Percentiles rank a stretch among this genome's conserved stretches.
Conservation (phyloP, 768 basidiomycete species). For the Infundibulicybe gibba region DNA sequence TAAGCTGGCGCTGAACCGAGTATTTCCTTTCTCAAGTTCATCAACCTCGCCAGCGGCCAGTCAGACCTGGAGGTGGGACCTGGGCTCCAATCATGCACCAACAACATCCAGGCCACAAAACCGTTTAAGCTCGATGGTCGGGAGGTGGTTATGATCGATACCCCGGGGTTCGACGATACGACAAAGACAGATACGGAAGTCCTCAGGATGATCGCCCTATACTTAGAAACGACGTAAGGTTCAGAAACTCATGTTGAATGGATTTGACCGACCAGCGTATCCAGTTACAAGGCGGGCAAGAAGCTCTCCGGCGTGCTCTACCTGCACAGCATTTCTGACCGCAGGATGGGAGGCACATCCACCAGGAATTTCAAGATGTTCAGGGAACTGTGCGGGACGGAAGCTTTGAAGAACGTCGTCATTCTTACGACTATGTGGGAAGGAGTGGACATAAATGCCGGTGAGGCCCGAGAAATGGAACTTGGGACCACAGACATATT, state of each 20-base stretch:
- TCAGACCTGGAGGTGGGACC: constrained; percentile 41
- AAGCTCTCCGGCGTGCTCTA: constrained; percentile 52
- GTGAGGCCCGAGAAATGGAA: constrained; percentile 40
- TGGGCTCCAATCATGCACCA: constrained; percentile 49
- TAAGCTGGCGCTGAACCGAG: too few species aligned
- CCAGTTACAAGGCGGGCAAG: constrained; percentile 27
- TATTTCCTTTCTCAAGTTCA: constrained; percentile 35
- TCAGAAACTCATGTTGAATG: not conserved
- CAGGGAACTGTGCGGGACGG: constrained; percentile 9
- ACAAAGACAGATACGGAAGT: constrained; percentile 42
- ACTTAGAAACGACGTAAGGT: constrained; percentile 28
- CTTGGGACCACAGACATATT: constrained; percentile 36
- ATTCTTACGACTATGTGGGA: constrained; percentile 11
- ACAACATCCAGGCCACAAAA: constrained; percentile 34
- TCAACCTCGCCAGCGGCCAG: constrained; percentile 50
- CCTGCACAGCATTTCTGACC: constrained; percentile 51
- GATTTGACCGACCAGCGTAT: not conserved
- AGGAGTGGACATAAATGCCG: constrained; percentile 2
- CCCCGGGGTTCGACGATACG: constrained; percentile 60
- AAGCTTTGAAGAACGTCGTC: constrained; percentile 6
- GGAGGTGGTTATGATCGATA: constrained; percentile 47
- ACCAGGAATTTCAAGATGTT: constrained; percentile 12
- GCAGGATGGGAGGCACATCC: constrained; percentile 33
- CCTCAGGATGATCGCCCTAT: constrained; percentile 45
- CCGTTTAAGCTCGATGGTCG: constrained; percentile 40